These are phyloP conservation scores for Coemansia sp. DNA, from an alignment of 192 early-diverging fungal genomes.

Conservation along the genomic window DNA sequence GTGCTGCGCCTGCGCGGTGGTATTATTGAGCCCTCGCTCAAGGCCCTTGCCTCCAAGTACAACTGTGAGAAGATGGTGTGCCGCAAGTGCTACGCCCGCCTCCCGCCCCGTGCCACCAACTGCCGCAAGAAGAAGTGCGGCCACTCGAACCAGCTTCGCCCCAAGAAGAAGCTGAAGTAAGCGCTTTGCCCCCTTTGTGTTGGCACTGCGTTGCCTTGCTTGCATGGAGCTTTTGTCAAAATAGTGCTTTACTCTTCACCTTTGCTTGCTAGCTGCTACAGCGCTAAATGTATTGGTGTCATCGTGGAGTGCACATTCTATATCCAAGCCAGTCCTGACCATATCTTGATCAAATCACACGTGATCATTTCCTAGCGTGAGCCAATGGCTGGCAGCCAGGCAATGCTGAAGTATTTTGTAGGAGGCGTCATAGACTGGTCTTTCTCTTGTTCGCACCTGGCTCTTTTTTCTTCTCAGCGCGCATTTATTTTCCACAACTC, in stretches of 20 bases:
- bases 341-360: background rate
- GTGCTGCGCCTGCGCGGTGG: constrained; percentile 95
- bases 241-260: constrained; percentile 5
- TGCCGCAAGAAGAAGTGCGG: constrained; percentile 99
- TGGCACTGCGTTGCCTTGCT: constrained; percentile 15
- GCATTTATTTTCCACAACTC: background rate
- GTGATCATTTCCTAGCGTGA: background rate
- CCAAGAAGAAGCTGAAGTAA: constrained; percentile 99
- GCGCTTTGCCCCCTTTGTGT: constrained; percentile 5
- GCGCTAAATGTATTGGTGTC: background rate
- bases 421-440: background rate
- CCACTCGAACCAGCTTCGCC: constrained; percentile 97
- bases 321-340: background rate
- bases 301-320: background rate
- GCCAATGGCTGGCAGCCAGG: constrained; percentile 2
- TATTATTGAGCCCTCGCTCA: constrained; percentile 98
- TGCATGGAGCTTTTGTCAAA: constrained; percentile 4
- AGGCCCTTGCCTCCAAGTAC: constrained; percentile 98
- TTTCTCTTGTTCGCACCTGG: background rate
- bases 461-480: background rate
- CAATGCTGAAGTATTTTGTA: background rate
- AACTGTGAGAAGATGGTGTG: constrained; percentile 99
- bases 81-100: constrained; percentile 99
- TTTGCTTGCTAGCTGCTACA: constrained; percentile 6
- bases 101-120: constrained; percentile 99